Base-by-base conservation (phyloP, 768 basidiomycete genomes). In the Mycena haematopus region DNA sequence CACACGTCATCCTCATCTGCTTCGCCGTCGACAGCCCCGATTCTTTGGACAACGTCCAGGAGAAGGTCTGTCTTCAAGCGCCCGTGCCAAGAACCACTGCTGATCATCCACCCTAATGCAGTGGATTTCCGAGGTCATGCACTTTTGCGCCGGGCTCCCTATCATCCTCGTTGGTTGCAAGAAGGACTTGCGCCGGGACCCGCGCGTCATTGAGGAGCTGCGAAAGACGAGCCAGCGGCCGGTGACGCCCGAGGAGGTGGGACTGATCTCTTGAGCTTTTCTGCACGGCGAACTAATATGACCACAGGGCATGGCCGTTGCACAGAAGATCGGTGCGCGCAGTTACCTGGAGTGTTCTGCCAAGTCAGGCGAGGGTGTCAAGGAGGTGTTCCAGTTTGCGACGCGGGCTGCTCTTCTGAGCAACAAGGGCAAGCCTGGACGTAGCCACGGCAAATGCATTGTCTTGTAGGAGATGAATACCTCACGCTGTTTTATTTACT, bases 101-200 rank as follows among this genome's bases (percentile, higher is more conserved):
- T 38, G 31, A 51, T 64, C 36, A 33, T n/a, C n/a, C 25, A 6
- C 14, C 25, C 40, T 51, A 47, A 52, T 69, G 22, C 69, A 98
- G 95, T 99, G 96, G 96, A 96, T 98, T 72, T 93, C 95, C 40
- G 96, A 99, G 75, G 96, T 99, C 45, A 91, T 94, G 84, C 97
- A 99, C 78, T 97, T 99, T 79, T 99, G 96, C 76, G 84, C 91
- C 10, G 91, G 91, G 52, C 81, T 98, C 47, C 97, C 97, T 51
- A 91, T 97, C 80, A 94, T 99, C 73, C 91, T 99, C 60, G 96
- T 99, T 67, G 97, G 94, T 17, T 97, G 94, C 86, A 99, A 99
- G 89, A 98, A 96, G 85, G 97, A 99, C 79, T 86, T 99, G 64
- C 84, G 96, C 77, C 89, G 92, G 71, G 96, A 99, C 79, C 86